Evolutionary conservation across 805 yeast species (phyloP), one percentile per base, ranked within the genome.

Genomic region (Millerago galiae): DNA sequence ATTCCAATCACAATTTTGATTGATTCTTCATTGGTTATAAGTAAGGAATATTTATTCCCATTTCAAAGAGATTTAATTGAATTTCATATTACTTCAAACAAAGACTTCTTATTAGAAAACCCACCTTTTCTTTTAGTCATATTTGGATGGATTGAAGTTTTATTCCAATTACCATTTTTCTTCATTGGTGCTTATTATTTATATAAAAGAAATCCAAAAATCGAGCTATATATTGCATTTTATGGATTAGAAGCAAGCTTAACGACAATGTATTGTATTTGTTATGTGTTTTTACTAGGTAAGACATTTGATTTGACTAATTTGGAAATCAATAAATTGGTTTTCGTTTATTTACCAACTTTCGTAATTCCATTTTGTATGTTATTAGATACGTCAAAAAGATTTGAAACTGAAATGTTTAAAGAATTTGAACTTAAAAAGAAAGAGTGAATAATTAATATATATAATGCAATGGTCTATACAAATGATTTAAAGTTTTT

Each of bases 221-320:
- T 67, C 14, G 70, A 70, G 43, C 60, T 65, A 18, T 70, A 68
- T 56, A 60, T 81, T 50, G 63, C 77, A 12, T 54, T 81, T 6
- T 91, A 93, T 60, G 96, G 91, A 3, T 73, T 84, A 52, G 88
- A 87, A 55, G 98, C 97, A 0, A 66, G 82, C 4, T 66, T 83
- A 40, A 88, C 96, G 5, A 88, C 96, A 0, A 60, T 80, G 30
- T 75, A 80, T 18, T 91, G 97, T 58, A 62, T 84, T 49, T 57
- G 71, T n/a, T 72, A 75, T 51, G 70, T 81, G 13, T 52, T 52
- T 15, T 26, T 51, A 2, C 58, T 66, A 11, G 62, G 66, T n/a
- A 53, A 65, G 10, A 46, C 54, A 5, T 67, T 67, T 2, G 68
- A 66, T 10, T 48, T 53, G 15, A 34, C 45, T 2, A 38, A 44